Conservation (phyloP, 352 stramenopile genomes). For the Globisporangium perplexum region DNA sequence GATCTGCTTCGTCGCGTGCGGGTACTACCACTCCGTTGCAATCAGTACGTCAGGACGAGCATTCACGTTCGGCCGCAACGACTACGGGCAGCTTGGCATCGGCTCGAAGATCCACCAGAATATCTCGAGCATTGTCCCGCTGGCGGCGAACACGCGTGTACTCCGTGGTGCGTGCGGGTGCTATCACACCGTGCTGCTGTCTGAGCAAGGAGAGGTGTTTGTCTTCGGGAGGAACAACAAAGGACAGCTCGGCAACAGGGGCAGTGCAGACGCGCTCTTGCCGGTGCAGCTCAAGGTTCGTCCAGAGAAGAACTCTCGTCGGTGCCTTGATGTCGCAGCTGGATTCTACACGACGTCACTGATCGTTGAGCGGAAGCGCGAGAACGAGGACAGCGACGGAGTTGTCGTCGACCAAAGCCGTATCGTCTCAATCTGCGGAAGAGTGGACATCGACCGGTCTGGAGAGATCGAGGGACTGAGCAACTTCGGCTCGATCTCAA, state of each 20-base stretch:
- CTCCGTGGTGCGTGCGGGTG: conserved; percentile 73
- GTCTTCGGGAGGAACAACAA: conserved; percentile 89
- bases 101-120: conserved; percentile 84
- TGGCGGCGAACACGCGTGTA: conserved; percentile 71
- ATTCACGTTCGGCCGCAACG: conserved; percentile 82
- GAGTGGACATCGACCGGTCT: conserved; percentile 82
- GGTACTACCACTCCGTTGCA: conserved; percentile 83
- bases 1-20: conserved; percentile 76
- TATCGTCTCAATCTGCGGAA: conserved; percentile 62
- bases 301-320: conserved; percentile 67
- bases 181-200: conserved; percentile 83
- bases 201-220: conserved; percentile 78
- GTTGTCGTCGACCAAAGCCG: conserved; percentile 60
- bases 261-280: conserved; percentile 74
- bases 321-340: conserved; percentile 76
- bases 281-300: conserved; percentile 80
- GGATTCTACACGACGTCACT: conserved; percentile 87
- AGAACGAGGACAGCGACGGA: conserved; percentile 69
- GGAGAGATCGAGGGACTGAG: conserved; percentile 84
- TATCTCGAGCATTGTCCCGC: conserved; percentile 51
- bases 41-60: conserved; percentile 57
- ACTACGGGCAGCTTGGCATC: conserved; percentile 85
- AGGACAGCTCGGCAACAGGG: conserved; percentile 80
- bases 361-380: conserved; percentile 77
- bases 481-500: conserved; percentile 86